phyloP scores from a whole-genome alignment of 2,329 filamentous ascomycete species.

The Fusarium brevicatenulatum region DNA sequence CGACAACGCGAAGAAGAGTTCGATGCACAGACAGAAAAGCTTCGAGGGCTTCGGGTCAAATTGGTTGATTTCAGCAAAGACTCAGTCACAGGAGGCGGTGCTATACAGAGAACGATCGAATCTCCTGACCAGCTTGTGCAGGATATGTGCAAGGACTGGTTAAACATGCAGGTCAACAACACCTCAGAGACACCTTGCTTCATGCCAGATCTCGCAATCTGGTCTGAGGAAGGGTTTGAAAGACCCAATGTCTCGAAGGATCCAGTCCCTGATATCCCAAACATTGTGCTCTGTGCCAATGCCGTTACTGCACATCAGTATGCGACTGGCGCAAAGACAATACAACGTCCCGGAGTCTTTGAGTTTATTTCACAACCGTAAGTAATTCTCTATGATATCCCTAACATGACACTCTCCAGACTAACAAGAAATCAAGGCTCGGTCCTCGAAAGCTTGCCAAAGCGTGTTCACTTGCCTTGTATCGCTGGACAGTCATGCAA shows the following conservation, averaged over 20 bases:
- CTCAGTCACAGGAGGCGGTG: neutral
- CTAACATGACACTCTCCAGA: neutral
- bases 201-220: slow-evolving; percentile 45
- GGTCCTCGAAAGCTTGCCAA: slow-evolving; percentile 53
- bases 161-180: slow-evolving; percentile 35
- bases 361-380: slow-evolving; percentile 54
- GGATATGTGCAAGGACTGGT: slow-evolving; percentile 16
- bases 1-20: slow-evolving; percentile 44
- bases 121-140: slow-evolving; percentile 12
- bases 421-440: slow-evolving; percentile 36
- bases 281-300: slow-evolving; percentile 49
- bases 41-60: slow-evolving; percentile 46
- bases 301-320: slow-evolving; percentile 46
- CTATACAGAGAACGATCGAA: neutral
- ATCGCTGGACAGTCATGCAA: slow-evolving; percentile 41
- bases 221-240: slow-evolving; percentile 28
- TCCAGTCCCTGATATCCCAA: slow-evolving; percentile 21
- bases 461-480: slow-evolving; percentile 43
- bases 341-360: slow-evolving; percentile 39
- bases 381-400: slow-evolving; percentile 5
- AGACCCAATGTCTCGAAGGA: neutral
- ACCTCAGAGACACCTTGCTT: neutral
- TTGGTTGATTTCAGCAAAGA: slow-evolving; percentile 7
- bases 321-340: slow-evolving; percentile 29
- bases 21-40: slow-evolving; percentile 39